Conservation (phyloP, 2,329 filamentous ascomycete genomes). For the Fusarium sp. region DNA sequence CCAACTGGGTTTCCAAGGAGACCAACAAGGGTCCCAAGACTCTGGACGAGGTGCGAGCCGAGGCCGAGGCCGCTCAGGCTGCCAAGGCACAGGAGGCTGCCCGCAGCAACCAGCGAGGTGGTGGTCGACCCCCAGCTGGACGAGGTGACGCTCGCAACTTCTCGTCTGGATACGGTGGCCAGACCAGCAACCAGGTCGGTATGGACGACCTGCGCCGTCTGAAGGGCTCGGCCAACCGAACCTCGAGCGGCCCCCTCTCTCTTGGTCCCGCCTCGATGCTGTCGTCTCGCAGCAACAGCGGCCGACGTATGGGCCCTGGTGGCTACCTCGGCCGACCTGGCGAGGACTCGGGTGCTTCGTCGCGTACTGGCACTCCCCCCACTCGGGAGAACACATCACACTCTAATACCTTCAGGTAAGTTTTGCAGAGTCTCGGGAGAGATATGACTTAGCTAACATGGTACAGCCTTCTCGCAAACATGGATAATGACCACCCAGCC, state of each 20-base stretch:
- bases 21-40: constrained; percentile 96
- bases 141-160: constrained; percentile 91
- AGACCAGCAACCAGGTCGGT: constrained; percentile 85
- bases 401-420: constrained; percentile 95
- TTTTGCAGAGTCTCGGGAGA: background rate
- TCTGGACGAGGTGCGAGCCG: constrained; percentile 88
- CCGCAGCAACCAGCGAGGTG: constrained; percentile 72
- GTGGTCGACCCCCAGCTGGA: constrained; percentile 77
- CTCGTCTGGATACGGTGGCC: constrained; percentile 77
- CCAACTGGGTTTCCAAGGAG: constrained; percentile 88
- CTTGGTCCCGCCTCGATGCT: constrained; percentile 91
- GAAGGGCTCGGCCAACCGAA: constrained; percentile 70
- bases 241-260: constrained; percentile 71
- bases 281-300: constrained; percentile 89
- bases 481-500: constrained; percentile 72
- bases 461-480: constrained; percentile 67
- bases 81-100: constrained; percentile 83
- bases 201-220: constrained; percentile 93
- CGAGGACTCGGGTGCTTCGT: constrained; percentile 89
- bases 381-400: constrained; percentile 70
- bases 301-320: constrained; percentile 82
- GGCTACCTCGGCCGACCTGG: constrained; percentile 77
- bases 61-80: constrained; percentile 81
- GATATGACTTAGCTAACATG: constrained; percentile 2
- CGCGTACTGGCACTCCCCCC: constrained; percentile 89